A percentile compares a stretch with the other conserved stretches of the same genome.
Evolutionary conservation across 768 basidiomycete species (phyloP).

Genomic region (Amanita rubescens): DNA sequence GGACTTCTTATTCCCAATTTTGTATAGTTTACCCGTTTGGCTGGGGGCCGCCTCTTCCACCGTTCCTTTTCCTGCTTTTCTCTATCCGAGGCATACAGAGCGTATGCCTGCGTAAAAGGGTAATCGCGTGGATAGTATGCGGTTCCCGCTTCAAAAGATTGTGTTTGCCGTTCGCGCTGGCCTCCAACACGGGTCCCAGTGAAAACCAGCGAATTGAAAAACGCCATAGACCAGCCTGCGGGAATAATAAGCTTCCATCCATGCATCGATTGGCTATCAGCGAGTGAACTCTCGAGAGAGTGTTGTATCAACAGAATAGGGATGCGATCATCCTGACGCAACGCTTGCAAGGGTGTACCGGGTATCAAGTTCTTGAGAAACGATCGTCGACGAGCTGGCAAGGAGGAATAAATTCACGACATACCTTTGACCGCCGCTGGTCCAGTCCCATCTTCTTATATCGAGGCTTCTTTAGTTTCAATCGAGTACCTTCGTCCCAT

Average conservation of each 20-base stretch:
- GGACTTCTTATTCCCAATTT: slow-evolving; percentile 61
- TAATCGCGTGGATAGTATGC: slow-evolving; percentile 80
- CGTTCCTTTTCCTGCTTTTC: slow-evolving; percentile 44
- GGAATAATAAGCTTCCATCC: slow-evolving; percentile 89
- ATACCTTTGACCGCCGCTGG: slow-evolving; percentile 67
- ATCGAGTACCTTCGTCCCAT: slow-evolving; percentile 60
- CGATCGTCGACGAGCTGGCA: neutral
- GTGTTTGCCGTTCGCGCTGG: slow-evolving; percentile 73
- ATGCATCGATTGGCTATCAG: slow-evolving; percentile 44
- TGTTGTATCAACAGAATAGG: slow-evolving; percentile 81
- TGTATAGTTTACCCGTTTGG: slow-evolving; percentile 71
- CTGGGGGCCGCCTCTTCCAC: slow-evolving; percentile 82
- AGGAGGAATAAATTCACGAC: neutral
- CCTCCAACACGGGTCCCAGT: slow-evolving; percentile 85
- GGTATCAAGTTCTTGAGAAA: slow-evolving; percentile 60
- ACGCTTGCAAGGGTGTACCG: slow-evolving; percentile 60
- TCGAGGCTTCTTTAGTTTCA: slow-evolving; percentile 47
- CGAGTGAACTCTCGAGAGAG: slow-evolving; percentile 40
- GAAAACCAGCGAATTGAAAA: slow-evolving; percentile 73
- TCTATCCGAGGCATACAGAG: slow-evolving; percentile 37
- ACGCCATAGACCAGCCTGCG: slow-evolving; percentile 86
- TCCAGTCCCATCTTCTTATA: slow-evolving; percentile 86
- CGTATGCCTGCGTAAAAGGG: slow-evolving; percentile 50
- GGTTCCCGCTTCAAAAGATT: slow-evolving; percentile 74
- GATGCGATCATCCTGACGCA: slow-evolving; percentile 73